Evolutionary conservation across 306 rosid genomes (phyloP).

Genomic region (Inga leiocalycina): DNA sequence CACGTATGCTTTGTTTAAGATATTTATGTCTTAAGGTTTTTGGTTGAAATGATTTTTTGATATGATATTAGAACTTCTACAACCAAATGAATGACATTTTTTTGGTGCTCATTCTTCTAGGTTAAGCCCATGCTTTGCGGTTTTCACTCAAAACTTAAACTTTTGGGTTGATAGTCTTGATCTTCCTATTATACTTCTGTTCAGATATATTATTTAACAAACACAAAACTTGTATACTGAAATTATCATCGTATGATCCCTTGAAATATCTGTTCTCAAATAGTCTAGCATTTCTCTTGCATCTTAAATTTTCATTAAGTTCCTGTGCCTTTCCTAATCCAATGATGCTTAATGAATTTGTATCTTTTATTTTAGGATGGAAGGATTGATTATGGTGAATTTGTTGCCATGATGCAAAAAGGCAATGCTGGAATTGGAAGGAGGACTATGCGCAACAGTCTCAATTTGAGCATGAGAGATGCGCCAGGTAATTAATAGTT

Average conservation of each 20-base stretch:
- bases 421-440: slow-evolving; percentile 88
- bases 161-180: slow-evolving; percentile 9
- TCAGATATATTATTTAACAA: slow-evolving; percentile 17
- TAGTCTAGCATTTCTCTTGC: slow-evolving; percentile 25
- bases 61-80: neutral
- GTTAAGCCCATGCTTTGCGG: neutral
- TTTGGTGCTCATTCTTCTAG: neutral
- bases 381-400: slow-evolving; percentile 90
- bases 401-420: slow-evolving; percentile 96
- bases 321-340: slow-evolving; percentile 12
- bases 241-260: slow-evolving; percentile 14
- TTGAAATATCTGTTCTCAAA: slow-evolving; percentile 28
- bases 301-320: slow-evolving; percentile 4
- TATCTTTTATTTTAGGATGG: slow-evolving; percentile 66
- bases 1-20: slow-evolving; percentile 1
- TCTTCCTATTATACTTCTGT: slow-evolving; percentile 16
- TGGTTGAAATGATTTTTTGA: neutral
- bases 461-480: slow-evolving; percentile 93
- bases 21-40: neutral
- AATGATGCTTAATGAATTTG: slow-evolving; percentile 35
- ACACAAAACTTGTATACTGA: slow-evolving; percentile 1
- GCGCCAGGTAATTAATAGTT: slow-evolving; percentile 70
- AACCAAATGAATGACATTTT: neutral
- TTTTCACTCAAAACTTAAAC: neutral
- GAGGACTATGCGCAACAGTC: slow-evolving; percentile 91